These are phyloP conservation scores for Gossypium schwendimanii DNA, from an alignment of 441 rosid genomes.

Conservation along the genomic window DNA sequence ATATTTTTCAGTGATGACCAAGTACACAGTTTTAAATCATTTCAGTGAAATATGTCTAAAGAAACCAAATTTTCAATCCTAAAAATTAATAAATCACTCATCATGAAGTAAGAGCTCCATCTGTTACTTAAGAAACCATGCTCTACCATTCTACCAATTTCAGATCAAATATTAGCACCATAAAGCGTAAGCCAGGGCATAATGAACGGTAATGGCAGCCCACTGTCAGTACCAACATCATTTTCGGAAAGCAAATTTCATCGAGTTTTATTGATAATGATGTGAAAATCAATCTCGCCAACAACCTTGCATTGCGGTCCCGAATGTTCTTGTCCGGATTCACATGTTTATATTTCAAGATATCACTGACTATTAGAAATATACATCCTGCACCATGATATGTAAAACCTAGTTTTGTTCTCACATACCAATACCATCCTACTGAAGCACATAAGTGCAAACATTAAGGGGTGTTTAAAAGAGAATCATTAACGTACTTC, in stretches of 20 bases:
- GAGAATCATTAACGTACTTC: slow-evolving; percentile 40
- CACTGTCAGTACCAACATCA: not conserved
- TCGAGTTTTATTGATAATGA: not conserved
- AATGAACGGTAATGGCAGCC: not conserved
- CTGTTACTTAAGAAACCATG: not conserved
- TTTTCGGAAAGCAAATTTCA: not conserved
- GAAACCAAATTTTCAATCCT: not conserved
- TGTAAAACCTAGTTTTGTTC: not conserved
- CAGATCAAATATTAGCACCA: not conserved
- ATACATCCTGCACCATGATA: not conserved
- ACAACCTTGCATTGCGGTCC: not conserved
- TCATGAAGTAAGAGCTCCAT: not conserved
- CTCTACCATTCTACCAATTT: not conserved
- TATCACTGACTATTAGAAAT: not conserved
- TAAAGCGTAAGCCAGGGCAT: not conserved
- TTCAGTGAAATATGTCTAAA: not conserved
- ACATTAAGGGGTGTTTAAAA: not conserved
- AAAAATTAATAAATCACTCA: not conserved
- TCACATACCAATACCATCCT: not conserved
- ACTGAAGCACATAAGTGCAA: not conserved
- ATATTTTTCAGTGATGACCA: not conserved
- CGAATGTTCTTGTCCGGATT: not conserved
- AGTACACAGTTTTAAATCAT: not conserved
- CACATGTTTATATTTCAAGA: not conserved
- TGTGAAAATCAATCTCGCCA: not conserved